phyloP scores from a whole-genome alignment of 768 basidiomycete species.

The Termitomyces heimii region DNA sequence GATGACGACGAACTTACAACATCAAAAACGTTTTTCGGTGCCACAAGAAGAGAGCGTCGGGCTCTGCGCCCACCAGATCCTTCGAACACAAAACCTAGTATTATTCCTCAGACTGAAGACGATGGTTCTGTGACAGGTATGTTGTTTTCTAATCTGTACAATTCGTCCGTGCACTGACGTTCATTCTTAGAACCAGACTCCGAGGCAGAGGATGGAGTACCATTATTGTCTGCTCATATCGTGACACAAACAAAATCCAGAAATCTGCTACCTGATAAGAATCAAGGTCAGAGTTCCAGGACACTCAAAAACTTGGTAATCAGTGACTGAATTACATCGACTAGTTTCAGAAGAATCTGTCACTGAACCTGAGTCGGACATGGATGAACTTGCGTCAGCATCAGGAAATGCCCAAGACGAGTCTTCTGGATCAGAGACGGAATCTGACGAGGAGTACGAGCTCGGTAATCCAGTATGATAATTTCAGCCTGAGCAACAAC shows the following conservation, averaged over 20 bases:
- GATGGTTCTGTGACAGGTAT: slow-evolving; percentile 37
- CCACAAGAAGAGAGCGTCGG: slow-evolving; percentile 6
- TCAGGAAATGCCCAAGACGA: neutral
- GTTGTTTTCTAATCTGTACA: neutral
- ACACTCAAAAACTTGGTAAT: neutral
- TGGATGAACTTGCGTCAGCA: slow-evolving; percentile 6
- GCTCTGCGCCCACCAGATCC: slow-evolving; percentile 2
- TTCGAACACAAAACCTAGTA: neutral
- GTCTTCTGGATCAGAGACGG: slow-evolving; percentile 31
- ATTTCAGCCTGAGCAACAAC: neutral
- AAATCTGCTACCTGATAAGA: slow-evolving; percentile 3
- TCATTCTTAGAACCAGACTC: slow-evolving; percentile 21
- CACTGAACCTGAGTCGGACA: slow-evolving; percentile 36
- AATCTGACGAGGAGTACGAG: slow-evolving; percentile 37
- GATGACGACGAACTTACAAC: slow-evolving; percentile 17
- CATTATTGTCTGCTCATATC: neutral
- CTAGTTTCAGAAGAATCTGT: slow-evolving; percentile 14
- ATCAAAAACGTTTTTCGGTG: slow-evolving; percentile 17
- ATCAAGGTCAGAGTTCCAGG: slow-evolving; percentile 7
- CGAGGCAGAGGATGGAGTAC: slow-evolving; percentile 5
- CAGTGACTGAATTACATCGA: neutral
- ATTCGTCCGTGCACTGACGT: neutral
- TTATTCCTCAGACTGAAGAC: slow-evolving; percentile 4
- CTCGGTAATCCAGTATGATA: slow-evolving; percentile 17
- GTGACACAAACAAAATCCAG: neutral